Evolutionary conservation across 1,284 basidiomycete species (phyloP).

Genomic region (Marasmius tenuissimus): DNA sequence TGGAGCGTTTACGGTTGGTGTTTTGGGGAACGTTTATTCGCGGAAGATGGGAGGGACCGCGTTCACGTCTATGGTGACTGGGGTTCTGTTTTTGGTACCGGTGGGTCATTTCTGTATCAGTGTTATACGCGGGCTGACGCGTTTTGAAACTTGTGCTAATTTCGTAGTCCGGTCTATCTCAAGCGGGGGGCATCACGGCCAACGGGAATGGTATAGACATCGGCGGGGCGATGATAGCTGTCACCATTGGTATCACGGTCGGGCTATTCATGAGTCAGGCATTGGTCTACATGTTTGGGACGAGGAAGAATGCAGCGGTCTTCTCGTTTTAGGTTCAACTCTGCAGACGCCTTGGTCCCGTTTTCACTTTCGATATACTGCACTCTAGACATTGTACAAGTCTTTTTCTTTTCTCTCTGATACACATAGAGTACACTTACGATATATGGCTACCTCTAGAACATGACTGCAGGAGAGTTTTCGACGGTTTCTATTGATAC

Average conservation of each 20-base stretch:
- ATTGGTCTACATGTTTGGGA: conserved; percentile 83
- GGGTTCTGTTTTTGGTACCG: conserved; percentile 82
- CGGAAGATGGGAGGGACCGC: conserved; percentile 86
- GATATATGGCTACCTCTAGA: conserved; percentile 42
- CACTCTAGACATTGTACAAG: not conserved
- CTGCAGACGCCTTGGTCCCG: not conserved
- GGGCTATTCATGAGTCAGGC: conserved; percentile 89
- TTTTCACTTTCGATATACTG: not conserved
- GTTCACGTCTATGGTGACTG: conserved; percentile 88
- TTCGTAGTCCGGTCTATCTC: conserved; percentile 77
- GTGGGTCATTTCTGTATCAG: conserved; percentile 39
- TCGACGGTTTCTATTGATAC: conserved; percentile 89
- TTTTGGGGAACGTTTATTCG: conserved; percentile 84
- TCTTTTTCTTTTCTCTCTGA: conserved; percentile 1
- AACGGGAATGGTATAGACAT: conserved; percentile 74
- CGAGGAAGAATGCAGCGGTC: conserved; percentile 78
- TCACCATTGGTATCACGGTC: conserved; percentile 88
- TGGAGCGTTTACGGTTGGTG: conserved; percentile 81
- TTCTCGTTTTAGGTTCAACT: conserved; percentile 65
- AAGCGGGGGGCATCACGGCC: conserved; percentile 78
- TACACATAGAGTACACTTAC: not conserved
- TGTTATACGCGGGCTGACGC: not conserved
- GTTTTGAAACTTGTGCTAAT: conserved; percentile 9
- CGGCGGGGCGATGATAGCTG: conserved; percentile 82
- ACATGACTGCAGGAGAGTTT: conserved; percentile 87